These are phyloP conservation scores for Maudiozyma humilis DNA, from an alignment of 1,139 yeast genomes.

Conservation along the genomic window DNA sequence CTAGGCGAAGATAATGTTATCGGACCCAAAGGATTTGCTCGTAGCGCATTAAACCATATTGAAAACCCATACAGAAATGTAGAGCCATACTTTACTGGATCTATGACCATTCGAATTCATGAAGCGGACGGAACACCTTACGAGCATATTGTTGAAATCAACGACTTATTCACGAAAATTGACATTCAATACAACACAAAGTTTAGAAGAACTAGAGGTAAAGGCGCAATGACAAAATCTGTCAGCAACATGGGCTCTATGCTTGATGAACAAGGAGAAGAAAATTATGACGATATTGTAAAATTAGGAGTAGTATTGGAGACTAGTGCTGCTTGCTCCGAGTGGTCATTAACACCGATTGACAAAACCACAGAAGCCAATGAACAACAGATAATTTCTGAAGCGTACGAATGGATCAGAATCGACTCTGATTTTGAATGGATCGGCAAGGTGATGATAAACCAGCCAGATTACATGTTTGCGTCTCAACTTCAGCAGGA, in stretches of 20 bases:
- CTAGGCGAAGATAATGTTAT: conserved; percentile 36
- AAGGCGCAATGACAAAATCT: conserved; percentile 34
- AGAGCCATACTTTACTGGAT: conserved; percentile 67
- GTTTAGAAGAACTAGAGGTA: conserved; percentile 63
- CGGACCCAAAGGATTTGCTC: conserved; percentile 24
- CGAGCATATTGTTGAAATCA: conserved; percentile 90
- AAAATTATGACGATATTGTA: conserved; percentile 38
- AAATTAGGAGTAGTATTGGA: conserved; percentile 75
- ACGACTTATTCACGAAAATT: conserved; percentile 74
- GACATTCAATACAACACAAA: conserved; percentile 94
- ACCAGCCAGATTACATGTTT: conserved; percentile 92
- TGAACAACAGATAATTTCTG: conserved; percentile 39
- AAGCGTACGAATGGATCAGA: conserved; percentile 95
- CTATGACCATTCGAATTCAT: conserved; percentile 93
- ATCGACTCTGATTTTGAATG: conserved; percentile 97
- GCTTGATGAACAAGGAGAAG: conserved; percentile 5
- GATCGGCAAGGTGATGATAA: conserved; percentile 75
- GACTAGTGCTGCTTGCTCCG: conserved; percentile 47
- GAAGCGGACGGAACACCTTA: conserved; percentile 99
- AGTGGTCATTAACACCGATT: conserved; percentile 76
- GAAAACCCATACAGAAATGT: conserved; percentile 23
- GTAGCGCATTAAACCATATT: conserved; percentile 24
- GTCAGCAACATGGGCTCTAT: conserved; percentile 20
- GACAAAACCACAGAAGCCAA: conserved; percentile 38
- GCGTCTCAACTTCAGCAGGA: conserved; percentile 91